Evolutionary conservation across 345 rosid genomes (phyloP).

Genomic region (Brassica napus): DNA sequence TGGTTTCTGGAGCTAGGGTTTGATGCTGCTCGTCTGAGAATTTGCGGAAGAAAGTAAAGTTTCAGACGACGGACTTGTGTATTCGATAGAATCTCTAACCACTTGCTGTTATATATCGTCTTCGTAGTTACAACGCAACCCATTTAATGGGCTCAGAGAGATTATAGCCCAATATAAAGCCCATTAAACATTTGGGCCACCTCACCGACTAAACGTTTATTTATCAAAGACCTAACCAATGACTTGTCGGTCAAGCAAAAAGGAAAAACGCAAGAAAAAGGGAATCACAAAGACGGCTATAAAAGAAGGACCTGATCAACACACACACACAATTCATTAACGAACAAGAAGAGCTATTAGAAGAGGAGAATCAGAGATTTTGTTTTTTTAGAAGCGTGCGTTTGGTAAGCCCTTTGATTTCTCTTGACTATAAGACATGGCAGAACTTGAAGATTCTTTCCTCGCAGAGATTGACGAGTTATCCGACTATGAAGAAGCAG

Average conservation of each 20-base stretch:
- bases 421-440: slow-evolving; percentile 32
- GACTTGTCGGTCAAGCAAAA: neutral
- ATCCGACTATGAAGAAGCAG: neutral
- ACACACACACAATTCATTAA: neutral
- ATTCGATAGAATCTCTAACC: neutral
- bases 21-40: neutral
- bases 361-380: neutral
- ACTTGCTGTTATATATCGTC: neutral
- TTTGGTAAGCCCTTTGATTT: neutral
- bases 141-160: neutral
- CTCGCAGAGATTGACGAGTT: slow-evolving; percentile 56
- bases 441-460: slow-evolving; percentile 86
- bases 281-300: neutral
- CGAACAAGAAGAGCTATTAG: neutral
- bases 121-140: slow-evolving; percentile 36
- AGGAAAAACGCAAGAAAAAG: neutral
- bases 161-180: neutral
- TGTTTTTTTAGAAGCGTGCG: neutral
- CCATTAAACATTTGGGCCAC: neutral
- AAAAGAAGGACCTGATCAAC: neutral
- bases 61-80: neutral
- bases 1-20: slow-evolving; percentile 23
- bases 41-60: neutral
- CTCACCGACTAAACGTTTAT: neutral
- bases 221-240: neutral